Evolutionary conservation across 257 asterid species (phyloP).

Genomic region (Prunella vulgaris): DNA sequence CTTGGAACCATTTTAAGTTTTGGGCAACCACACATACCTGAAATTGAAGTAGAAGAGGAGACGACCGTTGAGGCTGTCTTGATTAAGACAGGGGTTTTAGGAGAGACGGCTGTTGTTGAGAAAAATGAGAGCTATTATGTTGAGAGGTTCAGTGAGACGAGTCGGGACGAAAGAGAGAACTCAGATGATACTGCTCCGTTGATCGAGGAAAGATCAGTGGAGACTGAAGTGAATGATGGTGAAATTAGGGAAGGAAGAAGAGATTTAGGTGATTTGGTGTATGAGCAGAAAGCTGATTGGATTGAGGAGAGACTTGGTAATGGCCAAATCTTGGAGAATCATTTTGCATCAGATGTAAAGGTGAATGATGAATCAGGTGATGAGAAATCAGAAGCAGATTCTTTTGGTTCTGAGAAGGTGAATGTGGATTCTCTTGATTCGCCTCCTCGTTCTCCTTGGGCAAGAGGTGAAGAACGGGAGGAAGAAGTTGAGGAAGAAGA

Average conservation of each 20-base stretch:
- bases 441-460: conserved; percentile 49
- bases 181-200: conserved; percentile 36
- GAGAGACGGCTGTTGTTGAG: conserved; percentile 37
- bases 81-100: conserved; percentile 33
- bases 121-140: conserved; percentile 41
- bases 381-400: conserved; percentile 60
- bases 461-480: conserved; percentile 23
- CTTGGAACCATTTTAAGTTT: conserved; percentile 84
- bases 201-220: conserved; percentile 35
- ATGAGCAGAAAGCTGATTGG: conserved; percentile 18
- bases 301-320: conserved; percentile 32
- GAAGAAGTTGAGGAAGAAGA: conserved; percentile 37
- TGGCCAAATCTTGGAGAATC: conserved; percentile 29
- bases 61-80: conserved; percentile 35
- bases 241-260: conserved; percentile 26
- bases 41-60: conserved; percentile 59
- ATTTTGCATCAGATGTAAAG: conserved; percentile 27
- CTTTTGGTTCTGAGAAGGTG: conserved; percentile 70
- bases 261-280: conserved; percentile 15
- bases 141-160: conserved; percentile 39
- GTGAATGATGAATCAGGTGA: conserved; percentile 43
- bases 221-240: conserved; percentile 30
- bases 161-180: conserved; percentile 29
- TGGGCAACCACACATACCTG: conserved; percentile 75
- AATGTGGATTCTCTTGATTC: conserved; percentile 54